Percentiles rank a stretch among this genome's conserved stretches.
Evolutionary conservation across 2,329 filamentous ascomycete genomes (phyloP).

Genomic region (Lomentospora prolificans): DNA sequence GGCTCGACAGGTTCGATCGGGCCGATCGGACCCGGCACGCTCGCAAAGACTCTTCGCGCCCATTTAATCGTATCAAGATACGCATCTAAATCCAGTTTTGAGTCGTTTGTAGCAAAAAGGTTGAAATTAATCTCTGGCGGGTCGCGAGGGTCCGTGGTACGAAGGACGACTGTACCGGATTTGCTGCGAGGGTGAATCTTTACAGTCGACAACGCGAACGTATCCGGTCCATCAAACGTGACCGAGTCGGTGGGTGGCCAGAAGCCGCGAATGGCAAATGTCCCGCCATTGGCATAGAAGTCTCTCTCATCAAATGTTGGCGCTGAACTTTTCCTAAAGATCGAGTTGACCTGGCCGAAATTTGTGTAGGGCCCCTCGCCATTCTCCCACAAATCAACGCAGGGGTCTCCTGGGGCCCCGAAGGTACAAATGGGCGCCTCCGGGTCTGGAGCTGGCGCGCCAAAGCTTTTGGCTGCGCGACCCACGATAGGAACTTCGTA

Average conservation of each 20-base stretch:
- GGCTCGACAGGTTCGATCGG: constrained; percentile 13
- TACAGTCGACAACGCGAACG: constrained; percentile 19
- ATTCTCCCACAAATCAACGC: constrained; percentile 19
- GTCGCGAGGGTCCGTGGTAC: constrained; percentile 52
- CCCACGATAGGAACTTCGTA: constrained; percentile 25
- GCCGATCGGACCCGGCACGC: neutral
- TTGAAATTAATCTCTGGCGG: constrained; percentile 53
- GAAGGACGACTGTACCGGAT: constrained; percentile 51
- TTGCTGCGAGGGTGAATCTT: constrained; percentile 46
- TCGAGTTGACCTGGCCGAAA: neutral
- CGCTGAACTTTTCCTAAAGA: constrained; percentile 10
- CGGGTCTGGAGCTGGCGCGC: neutral
- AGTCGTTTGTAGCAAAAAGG: constrained; percentile 43
- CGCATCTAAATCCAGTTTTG: constrained; percentile 39
- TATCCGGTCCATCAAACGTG: neutral
- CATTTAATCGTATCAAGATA: constrained; percentile 45
- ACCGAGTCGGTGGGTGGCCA: constrained; percentile 14
- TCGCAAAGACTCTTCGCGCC: constrained; percentile 23
- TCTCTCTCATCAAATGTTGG: constrained; percentile 11
- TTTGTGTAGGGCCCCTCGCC: constrained; percentile 21
- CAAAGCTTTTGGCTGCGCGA: constrained; percentile 19
- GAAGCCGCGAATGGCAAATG: constrained; percentile 15
- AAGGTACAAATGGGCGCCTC: constrained; percentile 14
- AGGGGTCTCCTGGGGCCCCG: constrained; percentile 21
- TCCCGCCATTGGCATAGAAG: constrained; percentile 13